Conservation (phyloP, 768 basidiomycete species). For the Coprinopsis strossmayeri region DNA sequence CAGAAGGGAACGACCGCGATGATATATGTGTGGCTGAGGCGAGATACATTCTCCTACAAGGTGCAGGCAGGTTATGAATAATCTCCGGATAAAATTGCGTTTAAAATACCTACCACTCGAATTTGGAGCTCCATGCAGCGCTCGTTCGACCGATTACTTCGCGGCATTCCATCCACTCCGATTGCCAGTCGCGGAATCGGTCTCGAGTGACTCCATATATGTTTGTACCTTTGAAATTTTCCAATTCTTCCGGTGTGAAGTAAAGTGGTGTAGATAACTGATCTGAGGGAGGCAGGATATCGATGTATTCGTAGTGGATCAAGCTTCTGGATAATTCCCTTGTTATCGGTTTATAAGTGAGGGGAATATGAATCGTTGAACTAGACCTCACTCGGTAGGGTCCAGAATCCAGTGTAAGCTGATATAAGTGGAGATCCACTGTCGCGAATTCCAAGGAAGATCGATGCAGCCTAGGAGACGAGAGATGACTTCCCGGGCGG, state of each 20-base stretch:
- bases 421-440: conserved; percentile 59
- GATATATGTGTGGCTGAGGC: conserved; percentile 72
- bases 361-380: neutral
- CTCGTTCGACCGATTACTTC: conserved; percentile 29
- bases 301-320: conserved; percentile 56
- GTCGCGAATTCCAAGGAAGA: conserved; percentile 45
- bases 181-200: conserved; percentile 51
- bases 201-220: conserved; percentile 72
- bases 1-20: conserved; percentile 88
- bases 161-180: conserved; percentile 56
- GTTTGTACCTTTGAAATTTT: conserved; percentile 71
- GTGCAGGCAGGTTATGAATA: neutral
- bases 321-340: too few species aligned
- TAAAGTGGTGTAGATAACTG: conserved; percentile 68
- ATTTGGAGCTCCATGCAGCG: conserved; percentile 36
- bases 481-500: conserved; percentile 37
- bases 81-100: neutral
- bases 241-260: conserved; percentile 57
- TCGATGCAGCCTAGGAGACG: conserved; percentile 16
- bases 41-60: conserved; percentile 61
- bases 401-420: conserved; percentile 12
- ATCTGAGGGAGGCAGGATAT: conserved; percentile 51
- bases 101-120: conserved; percentile 47
- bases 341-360: too few species aligned
- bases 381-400: conserved; percentile 7